Conservation (phyloP, 169 alveolate species). For the Haemoproteus tartakovskyi region DNA sequence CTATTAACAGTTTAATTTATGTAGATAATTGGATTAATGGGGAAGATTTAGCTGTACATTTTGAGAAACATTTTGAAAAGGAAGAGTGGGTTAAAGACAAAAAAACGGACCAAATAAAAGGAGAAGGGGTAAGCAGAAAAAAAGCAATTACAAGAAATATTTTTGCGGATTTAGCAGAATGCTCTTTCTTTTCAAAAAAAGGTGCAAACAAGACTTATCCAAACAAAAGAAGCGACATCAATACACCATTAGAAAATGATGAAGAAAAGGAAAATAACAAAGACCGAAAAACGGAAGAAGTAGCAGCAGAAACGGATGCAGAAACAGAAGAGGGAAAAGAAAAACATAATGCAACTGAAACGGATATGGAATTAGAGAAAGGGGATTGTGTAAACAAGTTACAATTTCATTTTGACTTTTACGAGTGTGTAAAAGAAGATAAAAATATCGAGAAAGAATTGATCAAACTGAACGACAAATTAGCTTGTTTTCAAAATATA, state of each 20-base stretch:
- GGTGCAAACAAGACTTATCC: not conserved
- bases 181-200: no score
- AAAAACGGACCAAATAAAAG: not conserved
- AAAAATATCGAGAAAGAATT: constrained; percentile 55
- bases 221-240: not conserved
- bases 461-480: constrained; percentile 34
- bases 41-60: constrained; percentile 29
- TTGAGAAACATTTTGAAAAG: constrained; percentile 1
- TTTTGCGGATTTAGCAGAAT: no score
- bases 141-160: no score
- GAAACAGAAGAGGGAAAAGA: constrained; percentile 33
- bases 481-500: constrained; percentile 18
- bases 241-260: no score
- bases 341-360: constrained; percentile 4
- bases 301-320: constrained; percentile 1
- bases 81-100: not conserved
- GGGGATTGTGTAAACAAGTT: constrained; percentile 30
- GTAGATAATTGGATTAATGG: constrained; percentile 58
- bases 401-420: constrained; percentile 30
- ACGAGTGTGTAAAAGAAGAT: constrained; percentile 41
- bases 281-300: not conserved
- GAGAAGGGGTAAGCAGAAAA: not conserved
- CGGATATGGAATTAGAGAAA: constrained; percentile 17
- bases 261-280: not conserved
- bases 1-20: constrained; percentile 53